phyloP scores from a whole-genome alignment of 192 early-diverging fungal species.

The Coemansia sp. region DNA sequence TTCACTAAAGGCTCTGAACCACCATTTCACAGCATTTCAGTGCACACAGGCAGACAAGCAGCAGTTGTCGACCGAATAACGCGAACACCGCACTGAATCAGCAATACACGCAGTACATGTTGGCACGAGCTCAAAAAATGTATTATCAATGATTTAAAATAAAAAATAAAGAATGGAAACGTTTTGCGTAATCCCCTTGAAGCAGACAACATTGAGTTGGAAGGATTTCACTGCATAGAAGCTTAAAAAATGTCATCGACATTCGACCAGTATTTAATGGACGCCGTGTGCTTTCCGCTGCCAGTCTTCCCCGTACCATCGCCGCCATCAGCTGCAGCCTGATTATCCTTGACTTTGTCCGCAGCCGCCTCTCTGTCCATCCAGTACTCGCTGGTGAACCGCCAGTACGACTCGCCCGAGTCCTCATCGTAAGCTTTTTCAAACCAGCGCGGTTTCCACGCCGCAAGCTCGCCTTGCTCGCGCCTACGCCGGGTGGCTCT shows the following conservation, averaged over 20 bases:
- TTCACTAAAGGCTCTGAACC: slow-evolving; percentile 38
- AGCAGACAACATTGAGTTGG: too few relatives aligned
- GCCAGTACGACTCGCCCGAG: slow-evolving; percentile 67
- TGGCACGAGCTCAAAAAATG: background rate
- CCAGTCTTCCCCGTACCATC: background rate
- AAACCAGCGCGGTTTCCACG: slow-evolving; percentile 82
- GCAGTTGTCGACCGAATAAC: background rate
- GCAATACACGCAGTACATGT: too few relatives aligned
- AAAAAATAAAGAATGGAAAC: too few relatives aligned
- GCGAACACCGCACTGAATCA: too few relatives aligned
- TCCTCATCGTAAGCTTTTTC: slow-evolving; percentile 63
- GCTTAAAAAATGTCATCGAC: slow-evolving; percentile 51
- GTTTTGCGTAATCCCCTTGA: too few relatives aligned
- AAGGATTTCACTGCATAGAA: background rate
- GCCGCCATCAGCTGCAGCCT: background rate
- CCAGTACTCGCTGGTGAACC: slow-evolving; percentile 75
- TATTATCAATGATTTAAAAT: too few relatives aligned
- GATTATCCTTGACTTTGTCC: background rate
- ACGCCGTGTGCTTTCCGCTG: background rate
- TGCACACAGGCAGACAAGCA: slow-evolving; percentile 5
- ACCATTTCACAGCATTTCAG: slow-evolving; percentile 41
- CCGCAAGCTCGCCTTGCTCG: slow-evolving; percentile 58
- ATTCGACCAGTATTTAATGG: slow-evolving; percentile 20
- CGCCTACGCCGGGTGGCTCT: slow-evolving; percentile 60
- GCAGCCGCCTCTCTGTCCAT: slow-evolving; percentile 57